These are phyloP conservation scores for Sutorius eximius DNA, from an alignment of 1,284 basidiomycete genomes.

Conservation along the genomic window DNA sequence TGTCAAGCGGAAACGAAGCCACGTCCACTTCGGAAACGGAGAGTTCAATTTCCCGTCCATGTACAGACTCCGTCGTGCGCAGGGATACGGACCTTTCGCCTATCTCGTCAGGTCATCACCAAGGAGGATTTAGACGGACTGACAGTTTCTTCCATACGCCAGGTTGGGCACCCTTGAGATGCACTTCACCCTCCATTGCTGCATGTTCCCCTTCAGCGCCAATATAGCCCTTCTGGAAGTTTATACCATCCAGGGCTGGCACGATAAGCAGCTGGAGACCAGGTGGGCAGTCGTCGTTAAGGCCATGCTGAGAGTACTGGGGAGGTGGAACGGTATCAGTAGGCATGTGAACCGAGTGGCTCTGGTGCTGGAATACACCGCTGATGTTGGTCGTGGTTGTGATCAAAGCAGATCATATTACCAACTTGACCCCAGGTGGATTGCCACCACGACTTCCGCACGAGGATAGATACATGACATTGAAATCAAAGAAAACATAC, in stretches of 20 bases:
- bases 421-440: constrained; percentile 1
- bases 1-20: constrained; percentile 39
- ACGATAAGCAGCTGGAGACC: constrained; percentile 61
- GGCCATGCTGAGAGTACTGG: constrained; percentile 36
- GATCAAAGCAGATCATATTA: constrained; percentile 24
- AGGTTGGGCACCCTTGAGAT: constrained; percentile 65
- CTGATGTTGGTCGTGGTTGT: constrained; percentile 23
- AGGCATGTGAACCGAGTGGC: constrained; percentile 17
- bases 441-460: constrained; percentile 9
- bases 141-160: constrained; percentile 68
- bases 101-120: constrained; percentile 9
- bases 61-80: constrained; percentile 63
- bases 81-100: constrained; percentile 58
- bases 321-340: constrained; percentile 42
- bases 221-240: constrained; percentile 78
- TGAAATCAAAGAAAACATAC: constrained; percentile 4
- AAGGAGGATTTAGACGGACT: constrained; percentile 15
- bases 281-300: constrained; percentile 16
- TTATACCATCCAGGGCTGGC: constrained; percentile 61
- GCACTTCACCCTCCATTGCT: constrained; percentile 79
- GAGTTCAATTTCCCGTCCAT: constrained; percentile 64
- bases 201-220: constrained; percentile 77
- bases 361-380: constrained; percentile 10
- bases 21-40: constrained; percentile 53
- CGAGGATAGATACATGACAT: constrained; percentile 20